A percentile compares a stretch with the other conserved stretches of the same genome.
phyloP scores from a whole-genome alignment of 305 asterid genomes.

The Nicotiana rustica region DNA sequence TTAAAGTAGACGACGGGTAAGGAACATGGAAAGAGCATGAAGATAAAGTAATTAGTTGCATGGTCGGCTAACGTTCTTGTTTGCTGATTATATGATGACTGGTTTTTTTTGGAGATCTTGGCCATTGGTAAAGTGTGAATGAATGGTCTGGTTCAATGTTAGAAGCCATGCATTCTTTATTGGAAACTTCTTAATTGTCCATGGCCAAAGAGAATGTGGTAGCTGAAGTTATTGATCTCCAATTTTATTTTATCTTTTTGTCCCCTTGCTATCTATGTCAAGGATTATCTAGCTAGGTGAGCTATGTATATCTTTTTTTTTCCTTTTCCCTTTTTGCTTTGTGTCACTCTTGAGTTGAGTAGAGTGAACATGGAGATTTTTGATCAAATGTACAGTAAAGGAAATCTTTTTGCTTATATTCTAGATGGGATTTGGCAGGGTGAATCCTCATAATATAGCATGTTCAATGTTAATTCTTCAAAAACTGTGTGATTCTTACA shows the following conservation, averaged over 20 bases:
- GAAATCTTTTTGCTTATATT: slow-evolving; percentile 17
- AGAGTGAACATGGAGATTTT: slow-evolving; percentile 34
- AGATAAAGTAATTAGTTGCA: slow-evolving; percentile 25
- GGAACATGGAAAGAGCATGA: slow-evolving; percentile 6
- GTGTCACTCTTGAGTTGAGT: slow-evolving; percentile 33
- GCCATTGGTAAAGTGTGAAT: slow-evolving; percentile 24
- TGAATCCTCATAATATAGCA: neutral
- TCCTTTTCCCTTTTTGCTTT: neutral
- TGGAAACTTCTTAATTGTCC: no score
- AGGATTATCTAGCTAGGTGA: slow-evolving; percentile 29
- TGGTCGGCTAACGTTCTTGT: neutral
- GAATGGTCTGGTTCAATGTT: neutral
- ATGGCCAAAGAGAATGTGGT: neutral
- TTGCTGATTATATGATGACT: slow-evolving; percentile 25
- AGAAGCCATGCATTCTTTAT: no score
- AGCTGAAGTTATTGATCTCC: slow-evolving; percentile 21
- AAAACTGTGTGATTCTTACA: no score
- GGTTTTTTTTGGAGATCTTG: slow-evolving; percentile 30
- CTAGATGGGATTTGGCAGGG: neutral
- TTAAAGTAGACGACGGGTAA: slow-evolving; percentile 52
- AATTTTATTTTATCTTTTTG: neutral
- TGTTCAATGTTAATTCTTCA: neutral
- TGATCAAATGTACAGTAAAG: slow-evolving; percentile 36
- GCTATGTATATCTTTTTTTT: slow-evolving; percentile 24
- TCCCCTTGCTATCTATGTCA: slow-evolving; percentile 24